Evolutionary conservation across 1,139 yeast species (phyloP).

Genomic region (Geotrichum australiense): DNA sequence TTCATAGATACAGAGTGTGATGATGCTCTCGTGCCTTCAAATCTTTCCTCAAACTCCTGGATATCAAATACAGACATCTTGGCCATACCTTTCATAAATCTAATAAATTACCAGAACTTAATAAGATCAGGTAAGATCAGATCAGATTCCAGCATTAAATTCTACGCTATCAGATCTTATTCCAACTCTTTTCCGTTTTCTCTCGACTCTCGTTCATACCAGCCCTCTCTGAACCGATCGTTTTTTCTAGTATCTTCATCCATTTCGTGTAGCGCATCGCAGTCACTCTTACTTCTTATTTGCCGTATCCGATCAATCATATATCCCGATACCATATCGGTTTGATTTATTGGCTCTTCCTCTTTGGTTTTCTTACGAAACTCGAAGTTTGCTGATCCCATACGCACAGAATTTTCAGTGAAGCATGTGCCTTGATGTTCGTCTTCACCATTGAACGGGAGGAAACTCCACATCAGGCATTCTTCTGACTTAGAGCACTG

Average conservation of each 20-base stretch:
- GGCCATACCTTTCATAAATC: no score
- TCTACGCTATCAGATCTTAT: no score
- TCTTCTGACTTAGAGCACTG: slow-evolving; percentile 22
- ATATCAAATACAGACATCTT: no score
- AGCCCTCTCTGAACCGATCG: slow-evolving; percentile 10
- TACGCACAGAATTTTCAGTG: slow-evolving; percentile 13
- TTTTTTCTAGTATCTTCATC: slow-evolving; percentile 1
- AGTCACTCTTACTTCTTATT: slow-evolving; percentile 1
- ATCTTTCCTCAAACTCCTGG: no score
- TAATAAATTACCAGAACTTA: no score
- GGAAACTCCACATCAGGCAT: slow-evolving; percentile 28
- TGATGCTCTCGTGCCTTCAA: no score
- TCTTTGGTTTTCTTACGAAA: slow-evolving; percentile 7
- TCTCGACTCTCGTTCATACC: no score
- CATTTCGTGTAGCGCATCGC: slow-evolving; percentile 6
- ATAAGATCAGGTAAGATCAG: no score
- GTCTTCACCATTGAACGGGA: slow-evolving; percentile 16
- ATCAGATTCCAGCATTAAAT: no score
- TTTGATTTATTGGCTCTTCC: slow-evolving; percentile 6
- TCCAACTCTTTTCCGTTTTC: no score
- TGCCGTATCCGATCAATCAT: slow-evolving; percentile 10
- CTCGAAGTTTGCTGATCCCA: slow-evolving; percentile 11
- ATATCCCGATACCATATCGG: slow-evolving; percentile 9
- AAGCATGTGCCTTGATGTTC: slow-evolving; percentile 18
- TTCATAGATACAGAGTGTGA: no score